Conservation (phyloP, 1,284 basidiomycete genomes). For the Tetrapyrgos nigripes region DNA sequence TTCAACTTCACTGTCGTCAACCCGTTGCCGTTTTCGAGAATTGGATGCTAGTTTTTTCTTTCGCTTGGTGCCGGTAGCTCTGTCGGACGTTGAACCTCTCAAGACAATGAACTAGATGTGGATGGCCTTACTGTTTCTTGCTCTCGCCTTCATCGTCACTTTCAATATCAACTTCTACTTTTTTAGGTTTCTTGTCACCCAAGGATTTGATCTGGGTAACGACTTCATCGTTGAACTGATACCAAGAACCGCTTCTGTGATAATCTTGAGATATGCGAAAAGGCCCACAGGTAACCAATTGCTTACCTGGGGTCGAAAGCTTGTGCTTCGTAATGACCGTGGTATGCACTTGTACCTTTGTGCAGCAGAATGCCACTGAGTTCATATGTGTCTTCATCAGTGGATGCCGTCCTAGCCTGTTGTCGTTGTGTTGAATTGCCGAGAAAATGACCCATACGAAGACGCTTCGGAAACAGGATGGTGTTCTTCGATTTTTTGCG, state of each 20-base stretch:
- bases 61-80: slow-evolving; percentile 20
- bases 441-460: slow-evolving; percentile 79
- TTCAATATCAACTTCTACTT: slow-evolving; percentile 27
- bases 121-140: slow-evolving; percentile 14
- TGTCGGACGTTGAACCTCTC: slow-evolving; percentile 8
- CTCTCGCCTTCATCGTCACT: slow-evolving; percentile 31
- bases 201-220: slow-evolving; percentile 69
- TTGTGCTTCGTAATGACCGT: slow-evolving; percentile 92
- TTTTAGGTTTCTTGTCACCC: slow-evolving; percentile 43
- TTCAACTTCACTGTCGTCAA: slow-evolving; percentile 72
- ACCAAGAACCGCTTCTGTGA: slow-evolving; percentile 78
- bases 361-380: slow-evolving; percentile 85
- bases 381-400: slow-evolving; percentile 63
- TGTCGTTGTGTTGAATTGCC: slow-evolving; percentile 23
- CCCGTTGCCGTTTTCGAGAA: slow-evolving; percentile 51
- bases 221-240: slow-evolving; percentile 86
- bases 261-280: neutral
- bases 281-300: neutral
- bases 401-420: slow-evolving; percentile 9
- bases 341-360: slow-evolving; percentile 86
- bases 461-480: slow-evolving; percentile 72
- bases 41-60: slow-evolving; percentile 30
- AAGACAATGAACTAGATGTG: neutral
- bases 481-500: slow-evolving; percentile 85
- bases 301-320: slow-evolving; percentile 80